phyloP scores from a whole-genome alignment of 2,329 filamentous ascomycete species.

The Colletotrichum tofieldiae region DNA sequence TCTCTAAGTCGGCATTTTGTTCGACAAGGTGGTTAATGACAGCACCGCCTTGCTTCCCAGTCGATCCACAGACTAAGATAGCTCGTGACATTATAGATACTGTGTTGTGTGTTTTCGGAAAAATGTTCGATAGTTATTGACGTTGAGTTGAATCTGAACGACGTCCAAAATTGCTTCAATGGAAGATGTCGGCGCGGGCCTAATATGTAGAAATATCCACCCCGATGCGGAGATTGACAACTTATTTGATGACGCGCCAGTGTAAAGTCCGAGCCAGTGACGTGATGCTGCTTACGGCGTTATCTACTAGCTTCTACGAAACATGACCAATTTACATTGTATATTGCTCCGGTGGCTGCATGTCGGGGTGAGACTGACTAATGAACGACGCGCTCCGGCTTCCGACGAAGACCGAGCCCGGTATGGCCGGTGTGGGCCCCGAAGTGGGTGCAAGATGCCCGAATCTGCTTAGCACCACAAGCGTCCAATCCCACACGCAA shows the following conservation, averaged over 20 bases:
- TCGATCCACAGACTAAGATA: slow-evolving; percentile 55
- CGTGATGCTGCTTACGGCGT: neutral
- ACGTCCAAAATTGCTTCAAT: neutral
- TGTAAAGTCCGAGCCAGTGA: neutral
- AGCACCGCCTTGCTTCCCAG: slow-evolving; percentile 57
- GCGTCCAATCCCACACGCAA: neutral
- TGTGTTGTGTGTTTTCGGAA: neutral
- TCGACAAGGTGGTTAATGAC: slow-evolving; percentile 51
- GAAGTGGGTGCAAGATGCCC: neutral
- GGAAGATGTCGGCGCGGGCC: too few relatives aligned
- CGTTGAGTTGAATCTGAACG: too few relatives aligned
- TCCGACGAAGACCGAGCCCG: slow-evolving; percentile 7
- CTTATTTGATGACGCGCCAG: neutral
- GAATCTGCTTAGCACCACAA: neutral
- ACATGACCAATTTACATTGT: slow-evolving; percentile 4
- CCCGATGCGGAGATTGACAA: neutral
- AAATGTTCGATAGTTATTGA: neutral
- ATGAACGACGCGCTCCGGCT: neutral
- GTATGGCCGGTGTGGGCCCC: neutral
- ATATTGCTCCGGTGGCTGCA: neutral
- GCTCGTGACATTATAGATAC: slow-evolving; percentile 46
- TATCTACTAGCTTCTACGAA: too few relatives aligned
- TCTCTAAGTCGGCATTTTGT: slow-evolving; percentile 58
- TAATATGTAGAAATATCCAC: neutral
- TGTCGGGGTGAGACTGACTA: neutral